These are phyloP conservation scores for Fraxinus baroniana DNA, from an alignment of 305 asterid genomes.

Conservation along the genomic window DNA sequence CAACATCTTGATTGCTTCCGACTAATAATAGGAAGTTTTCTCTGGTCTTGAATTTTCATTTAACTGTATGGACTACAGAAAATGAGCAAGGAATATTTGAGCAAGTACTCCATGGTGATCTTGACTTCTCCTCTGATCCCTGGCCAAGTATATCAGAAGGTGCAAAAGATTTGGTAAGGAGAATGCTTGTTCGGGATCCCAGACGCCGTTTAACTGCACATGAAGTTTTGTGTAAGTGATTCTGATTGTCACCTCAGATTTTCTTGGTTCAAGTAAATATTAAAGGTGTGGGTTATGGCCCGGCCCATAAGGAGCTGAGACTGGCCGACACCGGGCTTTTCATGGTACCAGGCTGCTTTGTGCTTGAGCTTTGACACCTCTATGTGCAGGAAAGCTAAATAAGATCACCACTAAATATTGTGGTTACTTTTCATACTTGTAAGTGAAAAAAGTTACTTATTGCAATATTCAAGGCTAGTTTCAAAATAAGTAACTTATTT, in stretches of 20 bases:
- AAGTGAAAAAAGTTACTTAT: not conserved
- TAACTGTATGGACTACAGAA: constrained; percentile 34
- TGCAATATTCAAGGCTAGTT: not conserved
- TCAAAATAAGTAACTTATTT: not conserved
- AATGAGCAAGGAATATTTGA: constrained; percentile 71
- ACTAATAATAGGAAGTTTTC: not conserved
- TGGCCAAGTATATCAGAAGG: constrained; percentile 72
- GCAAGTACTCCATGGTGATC: constrained; percentile 70
- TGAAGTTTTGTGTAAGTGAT: constrained; percentile 63
- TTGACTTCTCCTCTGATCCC: constrained; percentile 66
- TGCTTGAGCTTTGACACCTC: not conserved
- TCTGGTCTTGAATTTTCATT: not conserved
- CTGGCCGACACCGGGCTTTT: not conserved
- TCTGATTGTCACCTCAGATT: not conserved
- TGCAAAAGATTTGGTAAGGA: constrained; percentile 67
- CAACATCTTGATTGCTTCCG: not conserved
- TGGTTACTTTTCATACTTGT: not conserved
- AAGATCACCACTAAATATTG: not conserved
- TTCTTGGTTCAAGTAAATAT: not conserved
- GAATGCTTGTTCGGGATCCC: constrained; percentile 67
- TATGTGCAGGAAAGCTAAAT: not conserved
- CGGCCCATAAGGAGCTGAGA: not conserved
- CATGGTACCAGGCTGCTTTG: not conserved
- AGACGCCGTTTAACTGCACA: constrained; percentile 64
- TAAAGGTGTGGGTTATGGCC: not conserved